Evolutionary conservation across 1,284 basidiomycete genomes (phyloP).

Genomic region (Sphaerobolus stellatus): DNA sequence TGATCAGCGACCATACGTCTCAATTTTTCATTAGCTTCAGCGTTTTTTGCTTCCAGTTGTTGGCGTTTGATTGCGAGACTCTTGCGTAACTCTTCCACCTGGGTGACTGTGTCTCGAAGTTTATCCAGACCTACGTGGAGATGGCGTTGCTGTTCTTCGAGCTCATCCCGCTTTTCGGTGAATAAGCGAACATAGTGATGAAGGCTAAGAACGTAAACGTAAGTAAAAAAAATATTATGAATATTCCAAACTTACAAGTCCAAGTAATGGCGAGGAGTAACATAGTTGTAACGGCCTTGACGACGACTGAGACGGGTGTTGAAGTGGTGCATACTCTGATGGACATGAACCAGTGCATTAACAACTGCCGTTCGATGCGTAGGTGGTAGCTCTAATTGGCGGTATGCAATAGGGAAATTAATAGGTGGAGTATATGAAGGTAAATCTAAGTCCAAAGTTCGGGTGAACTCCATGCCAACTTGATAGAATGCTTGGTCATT

Average conservation of each 20-base stretch:
- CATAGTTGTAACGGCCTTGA: slow-evolving; percentile 92
- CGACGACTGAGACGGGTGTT: slow-evolving; percentile 87
- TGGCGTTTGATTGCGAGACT: slow-evolving; percentile 93
- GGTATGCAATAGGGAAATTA: slow-evolving; percentile 87
- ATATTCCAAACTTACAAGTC: slow-evolving; percentile 84
- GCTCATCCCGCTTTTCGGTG: slow-evolving; percentile 96
- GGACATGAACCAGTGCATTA: slow-evolving; percentile 93
- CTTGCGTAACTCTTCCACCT: slow-evolving; percentile 94
- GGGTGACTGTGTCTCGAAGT: slow-evolving; percentile 90
- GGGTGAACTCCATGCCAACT: slow-evolving; percentile 93
- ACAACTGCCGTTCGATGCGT: slow-evolving; percentile 85
- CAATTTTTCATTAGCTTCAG: slow-evolving; percentile 95
- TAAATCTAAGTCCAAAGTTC: slow-evolving; percentile 86
- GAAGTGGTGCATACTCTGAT: slow-evolving; percentile 86
- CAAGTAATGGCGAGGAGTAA: slow-evolving; percentile 97
- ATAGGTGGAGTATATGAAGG: slow-evolving; percentile 74
- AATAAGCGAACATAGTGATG: slow-evolving; percentile 97
- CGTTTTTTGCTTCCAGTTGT: slow-evolving; percentile 91
- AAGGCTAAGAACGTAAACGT: slow-evolving; percentile 56
- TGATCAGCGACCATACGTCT: slow-evolving; percentile 98
- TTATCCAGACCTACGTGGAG: slow-evolving; percentile 98
- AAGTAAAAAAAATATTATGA: slow-evolving; percentile 17
- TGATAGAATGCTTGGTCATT: slow-evolving; percentile 96
- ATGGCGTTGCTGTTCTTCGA: slow-evolving; percentile 99
- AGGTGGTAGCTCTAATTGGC: slow-evolving; percentile 78